A percentile compares a stretch with the other conserved stretches of the same genome.
phyloP scores from a whole-genome alignment of 192 early-diverging fungal genomes.

The Coemansia sp. region DNA sequence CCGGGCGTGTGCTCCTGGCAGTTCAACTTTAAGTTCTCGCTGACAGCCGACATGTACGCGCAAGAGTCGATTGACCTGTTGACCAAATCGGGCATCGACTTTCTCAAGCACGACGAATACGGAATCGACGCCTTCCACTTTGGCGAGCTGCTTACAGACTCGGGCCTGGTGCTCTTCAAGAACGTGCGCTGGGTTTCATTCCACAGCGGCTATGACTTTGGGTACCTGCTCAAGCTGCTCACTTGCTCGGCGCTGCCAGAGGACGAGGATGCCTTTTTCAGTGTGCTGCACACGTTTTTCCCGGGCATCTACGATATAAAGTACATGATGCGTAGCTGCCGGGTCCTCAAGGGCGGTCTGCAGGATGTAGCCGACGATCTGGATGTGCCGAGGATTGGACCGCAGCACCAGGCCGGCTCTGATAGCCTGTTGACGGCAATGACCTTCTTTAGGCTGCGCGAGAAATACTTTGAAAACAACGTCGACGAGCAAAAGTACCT shows the following conservation, averaged over 20 bases:
- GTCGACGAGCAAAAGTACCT: conserved; percentile 94
- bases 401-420: conserved; percentile 98
- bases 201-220: conserved; percentile 99
- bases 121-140: conserved; percentile 95
- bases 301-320: conserved; percentile 99
- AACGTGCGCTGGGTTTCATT: conserved; percentile 98
- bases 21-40: conserved; percentile 98
- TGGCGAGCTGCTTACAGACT: conserved; percentile 95
- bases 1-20: conserved; percentile 87
- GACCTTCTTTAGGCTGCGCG: conserved; percentile 98
- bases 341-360: conserved; percentile 93
- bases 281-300: conserved; percentile 85
- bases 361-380: conserved; percentile 98
- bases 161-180: conserved; percentile 90
- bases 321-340: conserved; percentile 95
- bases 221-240: conserved; percentile 93
- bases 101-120: conserved; percentile 91
- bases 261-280: conserved; percentile 96
- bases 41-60: conserved; percentile 98
- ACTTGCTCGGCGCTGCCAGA: conserved; percentile 87
- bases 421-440: conserved; percentile 94
- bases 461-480: conserved; percentile 92
- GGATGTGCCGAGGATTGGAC: conserved; percentile 86
- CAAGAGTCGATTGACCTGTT: conserved; percentile 98
- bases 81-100: conserved; percentile 97